phyloP scores from a whole-genome alignment of 2,329 filamentous ascomycete species.

The Clonostachys rosea region DNA sequence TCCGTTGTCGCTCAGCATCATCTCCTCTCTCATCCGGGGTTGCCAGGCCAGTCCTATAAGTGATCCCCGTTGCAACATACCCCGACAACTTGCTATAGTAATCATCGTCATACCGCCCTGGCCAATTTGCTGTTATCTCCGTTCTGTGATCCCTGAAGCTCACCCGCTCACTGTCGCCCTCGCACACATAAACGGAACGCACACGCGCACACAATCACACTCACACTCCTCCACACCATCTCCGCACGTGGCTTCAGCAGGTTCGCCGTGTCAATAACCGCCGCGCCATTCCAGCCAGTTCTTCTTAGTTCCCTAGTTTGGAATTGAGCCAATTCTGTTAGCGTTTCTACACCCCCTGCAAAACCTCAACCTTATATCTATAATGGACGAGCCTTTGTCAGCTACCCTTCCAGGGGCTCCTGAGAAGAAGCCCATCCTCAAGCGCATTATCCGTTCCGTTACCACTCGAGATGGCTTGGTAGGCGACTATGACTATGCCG shows the following conservation, averaged over 20 bases:
- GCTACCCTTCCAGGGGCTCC: conserved; percentile 38
- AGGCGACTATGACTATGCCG: conserved; percentile 85
- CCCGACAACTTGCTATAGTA: too few relatives aligned
- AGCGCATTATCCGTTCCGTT: conserved; percentile 31
- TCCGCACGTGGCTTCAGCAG: conserved; percentile 14
- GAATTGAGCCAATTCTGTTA: neutral
- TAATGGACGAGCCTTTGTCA: conserved; percentile 49
- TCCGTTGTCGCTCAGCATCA: too few relatives aligned
- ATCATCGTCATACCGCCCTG: too few relatives aligned
- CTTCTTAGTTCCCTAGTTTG: neutral
- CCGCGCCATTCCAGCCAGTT: neutral
- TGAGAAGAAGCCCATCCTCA: conserved; percentile 19
- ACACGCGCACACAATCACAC: too few relatives aligned
- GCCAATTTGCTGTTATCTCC: too few relatives aligned
- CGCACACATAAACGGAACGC: too few relatives aligned
- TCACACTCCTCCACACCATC: neutral
- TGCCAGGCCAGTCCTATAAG: too few relatives aligned
- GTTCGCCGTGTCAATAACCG: conserved; percentile 8
- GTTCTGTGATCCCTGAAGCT: too few relatives aligned
- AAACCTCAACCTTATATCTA: too few relatives aligned
- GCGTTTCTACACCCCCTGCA: neutral
- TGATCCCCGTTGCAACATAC: too few relatives aligned
- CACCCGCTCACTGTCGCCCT: too few relatives aligned
- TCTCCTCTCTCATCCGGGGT: too few relatives aligned
- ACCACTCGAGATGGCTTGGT: conserved; percentile 67